Base-by-base conservation (phyloP, 768 basidiomycete species). In the Amanita subjunquillea region DNA sequence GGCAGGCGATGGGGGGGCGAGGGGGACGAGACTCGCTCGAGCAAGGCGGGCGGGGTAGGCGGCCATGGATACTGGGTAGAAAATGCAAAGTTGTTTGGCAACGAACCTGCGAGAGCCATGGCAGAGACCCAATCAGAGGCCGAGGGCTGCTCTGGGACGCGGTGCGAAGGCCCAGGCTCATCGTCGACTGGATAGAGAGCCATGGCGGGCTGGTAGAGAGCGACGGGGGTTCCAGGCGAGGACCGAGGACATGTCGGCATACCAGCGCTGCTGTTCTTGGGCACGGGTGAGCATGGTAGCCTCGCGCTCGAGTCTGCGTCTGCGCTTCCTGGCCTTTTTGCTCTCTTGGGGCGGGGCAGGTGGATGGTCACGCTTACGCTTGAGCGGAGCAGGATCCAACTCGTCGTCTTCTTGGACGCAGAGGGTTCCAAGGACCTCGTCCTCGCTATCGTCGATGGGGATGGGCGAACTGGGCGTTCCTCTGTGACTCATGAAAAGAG, bases 261-360 rank as follows among this genome's bases (percentile, higher is more conserved):
- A 43, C 53, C 59, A 57, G 6, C 22, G 42, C 51, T 20, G 51
- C 32, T 49, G 51, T 20, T 49, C 46, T 36, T 32, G 22, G 10
- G 52, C 34, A 22, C 58, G 49, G 13, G 42, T 39, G 27, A 59
- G 61, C 34, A 62, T 62, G 36, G 63, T 62, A 7, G 51, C 64
- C 50, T 69, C 62, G 8, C 65, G 63, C 54, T 74, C 69, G 23
- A 67, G 55, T 56, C 61, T 70, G 30, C 69, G 65, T 25, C 71
- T 64, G 7, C 70, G 63, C 57, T 75, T 76, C 53, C 67, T 68
- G 13, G 68, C 66, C 50, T 71, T 74, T 60, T 73, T 74, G 44
- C 67, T 65, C 56, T 65, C 64, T 6, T 36, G 41, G 30, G 36
- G 44, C 20, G n/a, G 30, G 25, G 30, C 15, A 15, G 42, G 39